Base-by-base conservation (phyloP, 1,284 basidiomycete species). In the Chalciporus sp. region DNA sequence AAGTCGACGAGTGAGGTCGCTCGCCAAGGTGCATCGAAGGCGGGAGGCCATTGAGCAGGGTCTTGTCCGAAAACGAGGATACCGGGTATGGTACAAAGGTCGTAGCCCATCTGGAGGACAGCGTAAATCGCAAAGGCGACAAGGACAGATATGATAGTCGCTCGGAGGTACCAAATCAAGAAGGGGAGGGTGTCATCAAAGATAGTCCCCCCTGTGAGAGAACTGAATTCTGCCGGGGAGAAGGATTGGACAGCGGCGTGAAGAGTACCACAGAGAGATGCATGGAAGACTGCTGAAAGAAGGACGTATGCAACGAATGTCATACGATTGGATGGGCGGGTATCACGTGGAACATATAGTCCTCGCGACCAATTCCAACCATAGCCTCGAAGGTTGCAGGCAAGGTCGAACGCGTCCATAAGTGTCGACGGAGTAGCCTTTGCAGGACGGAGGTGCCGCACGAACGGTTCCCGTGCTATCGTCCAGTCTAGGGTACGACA, bases 321-420 rank as follows among this genome's bases (percentile, higher is more conserved):
- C 2, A 60, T 33, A 17, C 61, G 70, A 41, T 76, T 57, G 6
- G 66, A 66, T 65, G 62, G 51, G n/a, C 78, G 75, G n/a, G 71
- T 75, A 59, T 80, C 75, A 10, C 54, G 60, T 1, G 81, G 76
- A 35, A 82, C 47, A 47, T 76, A 67, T 10, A 78, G 62, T 49
- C 74, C 70, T 28, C 66, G 59, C 1, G 62, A 65, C 63, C 63
- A 67, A 11, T 57, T 47, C 83, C 84, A 86, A n/a, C 80, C 81
- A 39, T 74, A 60, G 4, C 83, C 84, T n/a, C 84, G 80, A n/a
- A 79, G 58, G 56, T 76, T 82, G 55, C 64, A 69, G 14, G 56
- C 59, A 9, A 86, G 72, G 52, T 85, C 80, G 10, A 76, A 59
- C 1, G 77, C 74, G 56, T 86, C 77, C 33, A 69, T 52, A n/a